A percentile compares a stretch with the other conserved stretches of the same genome.
Conservation (phyloP, 768 basidiomycete species). For the Ramaria sp. region DNA sequence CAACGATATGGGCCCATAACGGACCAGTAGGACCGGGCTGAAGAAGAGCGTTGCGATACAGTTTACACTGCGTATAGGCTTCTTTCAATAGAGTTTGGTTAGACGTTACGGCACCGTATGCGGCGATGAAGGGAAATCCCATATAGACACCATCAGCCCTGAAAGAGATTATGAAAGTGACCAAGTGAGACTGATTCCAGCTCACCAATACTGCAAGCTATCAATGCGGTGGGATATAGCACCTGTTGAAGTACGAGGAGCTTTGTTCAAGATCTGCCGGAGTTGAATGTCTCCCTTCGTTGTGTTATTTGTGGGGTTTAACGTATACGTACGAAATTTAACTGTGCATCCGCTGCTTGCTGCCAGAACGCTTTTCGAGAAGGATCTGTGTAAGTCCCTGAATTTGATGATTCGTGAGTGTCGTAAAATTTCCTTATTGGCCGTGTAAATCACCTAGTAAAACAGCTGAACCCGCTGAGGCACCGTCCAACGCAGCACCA, state of each 20-base stretch:
- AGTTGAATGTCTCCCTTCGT: neutral
- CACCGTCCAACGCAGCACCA: conserved; percentile 20
- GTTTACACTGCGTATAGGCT: conserved; percentile 29
- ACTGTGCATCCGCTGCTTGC: conserved; percentile 15
- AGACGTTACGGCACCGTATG: conserved; percentile 24
- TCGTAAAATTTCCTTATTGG: neutral
- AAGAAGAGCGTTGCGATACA: conserved; percentile 28
- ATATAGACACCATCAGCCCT: conserved; percentile 31
- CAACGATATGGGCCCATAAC: conserved; percentile 29
- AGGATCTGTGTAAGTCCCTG: conserved; percentile 13
- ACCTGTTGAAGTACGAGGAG: conserved; percentile 23
- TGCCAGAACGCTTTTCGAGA: conserved; percentile 15
- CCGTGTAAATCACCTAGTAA: conserved; percentile 13
- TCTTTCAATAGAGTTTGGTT: conserved; percentile 28
- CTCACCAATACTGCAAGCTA: conserved; percentile 22
- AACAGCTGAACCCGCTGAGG: conserved; percentile 18
- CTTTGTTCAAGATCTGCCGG: conserved; percentile 17
- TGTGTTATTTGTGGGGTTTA: neutral
- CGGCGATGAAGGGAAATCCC: conserved; percentile 35
- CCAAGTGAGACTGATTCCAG: neutral
- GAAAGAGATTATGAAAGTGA: neutral
- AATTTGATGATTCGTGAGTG: too few relatives aligned
- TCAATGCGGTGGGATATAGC: conserved; percentile 31
- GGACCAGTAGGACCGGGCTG: conserved; percentile 19
- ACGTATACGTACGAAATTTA: conserved; percentile 14